Evolutionary conservation across 495 filamentous ascomycete species (phyloP).

Genomic region (Penicillium roqueforti): DNA sequence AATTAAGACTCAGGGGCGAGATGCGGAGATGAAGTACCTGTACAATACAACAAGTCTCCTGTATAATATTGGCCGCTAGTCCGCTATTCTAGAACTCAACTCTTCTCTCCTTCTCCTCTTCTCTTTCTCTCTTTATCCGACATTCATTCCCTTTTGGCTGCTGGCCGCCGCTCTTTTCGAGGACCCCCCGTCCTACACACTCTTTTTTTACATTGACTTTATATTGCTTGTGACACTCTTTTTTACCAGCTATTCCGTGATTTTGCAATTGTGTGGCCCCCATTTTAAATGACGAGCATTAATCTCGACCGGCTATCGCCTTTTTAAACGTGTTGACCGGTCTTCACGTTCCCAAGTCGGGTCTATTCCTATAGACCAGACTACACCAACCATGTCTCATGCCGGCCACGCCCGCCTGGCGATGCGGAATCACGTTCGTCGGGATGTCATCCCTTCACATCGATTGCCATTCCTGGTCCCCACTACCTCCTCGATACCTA

Average conservation of each 20-base stretch:
- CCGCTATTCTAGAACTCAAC: conserved; percentile 12
- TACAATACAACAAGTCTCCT: neutral
- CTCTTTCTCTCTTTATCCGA: conserved; percentile 20
- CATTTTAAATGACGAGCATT: conserved; percentile 18
- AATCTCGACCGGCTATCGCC: conserved; percentile 13
- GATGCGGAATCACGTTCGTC: conserved; percentile 21
- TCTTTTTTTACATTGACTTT: conserved; percentile 28
- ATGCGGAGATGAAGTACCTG: conserved; percentile 9
- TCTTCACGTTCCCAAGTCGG: conserved; percentile 3
- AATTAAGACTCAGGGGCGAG: conserved; percentile 9
- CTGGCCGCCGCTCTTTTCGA: conserved; percentile 33
- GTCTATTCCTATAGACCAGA: conserved; percentile 6
- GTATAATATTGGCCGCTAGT: conserved; percentile 2
- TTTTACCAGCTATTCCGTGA: neutral
- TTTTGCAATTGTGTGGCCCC: conserved; percentile 1
- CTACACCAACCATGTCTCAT: conserved; percentile 29
- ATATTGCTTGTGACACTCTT: neutral
- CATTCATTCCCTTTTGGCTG: conserved; percentile 27
- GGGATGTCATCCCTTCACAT: conserved; percentile 29
- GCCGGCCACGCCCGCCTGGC: conserved; percentile 29
- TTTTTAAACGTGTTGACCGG: conserved; percentile 4
- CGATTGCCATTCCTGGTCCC: conserved; percentile 25
- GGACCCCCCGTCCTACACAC: conserved; percentile 27
- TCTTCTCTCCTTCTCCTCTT: conserved; percentile 23
- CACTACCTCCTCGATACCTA: conserved; percentile 1